Base-by-base conservation (phyloP, 2,329 filamentous ascomycete species). In the Escovopsis sp. region DNA sequence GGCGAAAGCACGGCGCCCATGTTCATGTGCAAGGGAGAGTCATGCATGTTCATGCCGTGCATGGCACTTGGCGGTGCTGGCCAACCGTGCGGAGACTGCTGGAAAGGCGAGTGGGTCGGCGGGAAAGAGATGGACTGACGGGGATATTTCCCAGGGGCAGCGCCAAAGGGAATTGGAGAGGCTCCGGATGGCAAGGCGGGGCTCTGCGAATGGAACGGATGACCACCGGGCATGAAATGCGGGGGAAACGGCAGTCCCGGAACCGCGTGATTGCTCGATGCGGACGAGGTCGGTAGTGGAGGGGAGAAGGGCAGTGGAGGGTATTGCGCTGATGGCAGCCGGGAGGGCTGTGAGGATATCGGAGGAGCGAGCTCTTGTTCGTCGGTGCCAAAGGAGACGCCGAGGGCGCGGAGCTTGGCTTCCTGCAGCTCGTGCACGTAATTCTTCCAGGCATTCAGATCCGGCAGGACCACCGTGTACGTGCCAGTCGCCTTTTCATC, bases 371-470 rank as follows among this genome's bases (percentile, higher is more conserved):
- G 60, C 19, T 62, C 60, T 10, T 76, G 72, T 35, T 90, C 83
- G 5, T 85, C 79, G 33, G 79, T 76, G 26, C 76, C 82, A 41
- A 83, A 68, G 14, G 76, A 86, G 11, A 96, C 90, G 43, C 90
- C 90, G 37, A 98, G 68, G 34, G 88, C 87, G 41, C 86, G 77
- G 35, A 98, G 66, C 60, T 94, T 98, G 41, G 88, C 85, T 60
- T 98, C 90, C 45, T 83, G 76, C 26, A 96, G 63, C 45, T 80
- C 78, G 36, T 80, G 72, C 39, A 87, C 80, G 55, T 96, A 94
- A 18, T 75, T 66, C 49, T 84, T 79, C 71, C 71, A 76, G 1
- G 69, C 67, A 52, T 77, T 75, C 42, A 79, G 59, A 48, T 84
- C 79, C 2, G 83, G 80, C 40, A 90, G 65, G 17, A 68, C 67